Evolutionary conservation across 345 rosid genomes (phyloP), one percentile per base, ranked within the genome.

Genomic region (Bretschneidera sinensis): DNA sequence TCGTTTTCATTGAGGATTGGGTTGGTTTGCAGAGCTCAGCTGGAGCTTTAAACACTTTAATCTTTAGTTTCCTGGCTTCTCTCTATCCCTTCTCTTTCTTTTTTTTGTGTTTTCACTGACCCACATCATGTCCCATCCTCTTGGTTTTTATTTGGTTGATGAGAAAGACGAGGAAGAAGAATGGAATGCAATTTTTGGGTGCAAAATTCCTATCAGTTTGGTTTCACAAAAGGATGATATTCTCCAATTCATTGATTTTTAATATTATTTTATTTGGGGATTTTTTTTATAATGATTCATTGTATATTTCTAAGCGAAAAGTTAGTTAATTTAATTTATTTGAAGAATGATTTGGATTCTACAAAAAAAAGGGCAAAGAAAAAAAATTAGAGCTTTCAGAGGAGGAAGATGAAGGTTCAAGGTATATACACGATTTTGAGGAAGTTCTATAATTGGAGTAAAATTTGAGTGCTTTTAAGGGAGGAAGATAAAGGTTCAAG

Each of bases 51-150:
- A 81, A 83, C 70, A 70, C 85, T 28, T 47, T 67, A 18, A 55
- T 81, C 74, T 78, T 81, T 76, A 75, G 69, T 67, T 63, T 61
- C 35, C 59, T 80, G 64, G 75, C 78, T 45, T 79, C 60, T 73
- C 70, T 80, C 28, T 88, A 72, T 66, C 59, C 81, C 59, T 57
- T 73, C 51, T 79, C 87, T 23, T 81, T 81, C 60, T 52, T n/a
- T 48, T 17, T 60, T 73, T 31, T 71, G 80, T 58, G 81, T 83
- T 70, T 50, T 79, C 15, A 57, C 76, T 21, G 88, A 81, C 59
- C 85, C 95, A 54, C 88, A 91, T 53, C 66, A 70, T 48, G 84
- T 79, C 47, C 87, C 91, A 6, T 54, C 80, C 14, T 35, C 20
- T 51, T 45, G 21, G 54, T 55, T 59, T 22, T 51, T 43, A 50